Percentiles rank a stretch among this genome's conserved stretches.
These are phyloP conservation scores for Vitis rupestris DNA, from an alignment of 164 flowering plant genomes.

Conservation along the genomic window DNA sequence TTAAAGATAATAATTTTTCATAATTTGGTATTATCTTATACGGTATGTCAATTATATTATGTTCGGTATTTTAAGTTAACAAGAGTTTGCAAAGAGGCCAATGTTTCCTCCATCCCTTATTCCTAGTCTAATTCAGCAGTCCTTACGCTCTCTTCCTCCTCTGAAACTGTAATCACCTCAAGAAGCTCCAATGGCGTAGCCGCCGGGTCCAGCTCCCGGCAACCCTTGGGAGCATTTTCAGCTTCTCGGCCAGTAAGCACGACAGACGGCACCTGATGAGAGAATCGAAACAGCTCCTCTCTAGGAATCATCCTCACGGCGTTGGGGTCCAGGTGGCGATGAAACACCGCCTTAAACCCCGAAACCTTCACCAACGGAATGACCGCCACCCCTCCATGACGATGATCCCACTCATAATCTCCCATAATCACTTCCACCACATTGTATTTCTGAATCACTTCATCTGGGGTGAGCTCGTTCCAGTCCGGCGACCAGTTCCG, in stretches of 20 bases:
- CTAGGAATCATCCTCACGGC: constrained; percentile 26
- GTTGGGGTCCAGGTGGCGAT: constrained; percentile 13
- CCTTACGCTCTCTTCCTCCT: constrained; percentile 7
- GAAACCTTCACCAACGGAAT: constrained; percentile 40
- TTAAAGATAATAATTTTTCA: no score
- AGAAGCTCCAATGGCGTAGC: constrained; percentile 43
- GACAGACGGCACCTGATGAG: constrained; percentile 48
- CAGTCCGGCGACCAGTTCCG: constrained; percentile 59
- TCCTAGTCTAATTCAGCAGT: constrained; percentile 1
- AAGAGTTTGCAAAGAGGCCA: no score
- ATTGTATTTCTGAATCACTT: constrained; percentile 40
- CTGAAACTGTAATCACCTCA: constrained; percentile 19
- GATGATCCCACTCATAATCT: constrained; percentile 27
- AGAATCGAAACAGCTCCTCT: constrained; percentile 41
- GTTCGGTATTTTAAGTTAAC: no score
- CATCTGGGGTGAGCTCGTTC: constrained; percentile 44
- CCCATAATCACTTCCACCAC: constrained; percentile 44
- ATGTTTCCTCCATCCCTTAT: background rate
- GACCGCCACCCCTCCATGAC: constrained; percentile 24
- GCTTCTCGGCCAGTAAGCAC: constrained; percentile 37
- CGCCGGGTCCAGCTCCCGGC: constrained; percentile 46
- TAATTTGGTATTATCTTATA: no score
- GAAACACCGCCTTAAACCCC: constrained; percentile 45
- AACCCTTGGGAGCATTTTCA: constrained; percentile 31
- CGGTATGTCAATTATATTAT: no score